Percentiles rank a stretch among this genome's conserved stretches.
These are phyloP conservation scores for Sugiyamaella novakii DNA, from an alignment of 1,139 yeast genomes.

Conservation along the genomic window DNA sequence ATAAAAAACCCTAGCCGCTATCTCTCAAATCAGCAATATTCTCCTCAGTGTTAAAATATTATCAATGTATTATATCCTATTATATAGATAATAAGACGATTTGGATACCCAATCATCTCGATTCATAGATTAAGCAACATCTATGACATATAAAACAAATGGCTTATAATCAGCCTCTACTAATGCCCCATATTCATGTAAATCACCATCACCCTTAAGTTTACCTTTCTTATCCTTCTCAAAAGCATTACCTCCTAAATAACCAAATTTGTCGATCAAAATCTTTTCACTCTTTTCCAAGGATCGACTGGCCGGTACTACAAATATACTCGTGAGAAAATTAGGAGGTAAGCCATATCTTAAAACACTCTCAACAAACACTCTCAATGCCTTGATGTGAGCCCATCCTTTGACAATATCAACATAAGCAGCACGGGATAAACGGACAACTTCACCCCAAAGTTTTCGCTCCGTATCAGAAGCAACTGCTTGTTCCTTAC, in stretches of 20 bases:
- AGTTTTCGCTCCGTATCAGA: slow-evolving; percentile 71
- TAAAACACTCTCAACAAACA: slow-evolving; percentile 70
- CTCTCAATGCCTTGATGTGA: slow-evolving; percentile 72
- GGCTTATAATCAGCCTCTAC: slow-evolving; percentile 97
- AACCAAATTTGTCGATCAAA: slow-evolving; percentile 74
- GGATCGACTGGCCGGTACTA: slow-evolving; percentile 39
- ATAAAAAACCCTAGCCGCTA: background rate
- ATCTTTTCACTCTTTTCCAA: slow-evolving; percentile 65
- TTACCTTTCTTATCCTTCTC: slow-evolving; percentile 63
- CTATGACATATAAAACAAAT: slow-evolving; percentile 75
- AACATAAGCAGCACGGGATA: slow-evolving; percentile 83
- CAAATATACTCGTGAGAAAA: slow-evolving; percentile 64
- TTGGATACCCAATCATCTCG: no score
- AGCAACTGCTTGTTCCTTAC: slow-evolving; percentile 77
- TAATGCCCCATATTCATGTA: slow-evolving; percentile 85
- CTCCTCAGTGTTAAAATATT: no score
- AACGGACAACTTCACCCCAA: slow-evolving; percentile 76
- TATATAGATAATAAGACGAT: no score
- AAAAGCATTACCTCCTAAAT: slow-evolving; percentile 88
- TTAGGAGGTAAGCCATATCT: slow-evolving; percentile 97
- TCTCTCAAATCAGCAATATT: background rate
- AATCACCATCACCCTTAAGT: slow-evolving; percentile 59
- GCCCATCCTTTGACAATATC: slow-evolving; percentile 86
- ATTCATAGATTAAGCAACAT: slow-evolving; percentile 37
- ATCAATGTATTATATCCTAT: no score